Percentiles rank a stretch among this genome's conserved stretches.
Conservation (phyloP, 441 rosid genomes). For the Lepidium campestre region DNA sequence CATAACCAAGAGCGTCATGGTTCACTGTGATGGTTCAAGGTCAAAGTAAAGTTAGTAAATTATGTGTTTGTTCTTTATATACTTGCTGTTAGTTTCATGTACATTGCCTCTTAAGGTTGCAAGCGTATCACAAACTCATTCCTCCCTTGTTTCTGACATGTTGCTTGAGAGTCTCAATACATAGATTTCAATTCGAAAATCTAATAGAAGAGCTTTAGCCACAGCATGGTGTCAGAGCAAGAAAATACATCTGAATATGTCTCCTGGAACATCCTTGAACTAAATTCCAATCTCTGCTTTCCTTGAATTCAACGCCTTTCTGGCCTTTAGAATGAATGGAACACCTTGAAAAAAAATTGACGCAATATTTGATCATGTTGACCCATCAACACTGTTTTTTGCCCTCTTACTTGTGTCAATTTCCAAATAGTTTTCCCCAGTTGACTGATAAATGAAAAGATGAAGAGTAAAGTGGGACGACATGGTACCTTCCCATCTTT, state of each 20-base stretch:
- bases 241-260: constrained; percentile 73
- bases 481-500: constrained; percentile 95
- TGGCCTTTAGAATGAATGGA: constrained; percentile 88
- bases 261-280: constrained; percentile 94
- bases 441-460: constrained; percentile 1
- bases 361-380: constrained; percentile 31
- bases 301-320: constrained; percentile 85
- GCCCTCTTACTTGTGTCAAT: constrained; percentile 58
- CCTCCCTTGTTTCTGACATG: constrained; percentile 91
- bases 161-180: not conserved
- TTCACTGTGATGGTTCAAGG: not conserved
- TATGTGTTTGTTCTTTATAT: not conserved
- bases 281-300: constrained; percentile 94
- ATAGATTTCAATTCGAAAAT: not conserved
- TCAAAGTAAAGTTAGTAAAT: not conserved
- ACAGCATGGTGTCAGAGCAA: not conserved
- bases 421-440: not conserved
- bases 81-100: constrained; percentile 95
- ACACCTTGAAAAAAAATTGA: constrained; percentile 54
- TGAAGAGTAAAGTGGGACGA: not conserved
- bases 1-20: constrained; percentile 4
- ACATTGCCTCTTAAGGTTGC: constrained; percentile 91
- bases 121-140: constrained; percentile 94
- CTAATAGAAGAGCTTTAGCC: not conserved
- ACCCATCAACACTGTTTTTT: constrained; percentile 67